Evolutionary conservation across 2,329 filamentous ascomycete genomes (phyloP).

Genomic region (Grosmannia penicillata): DNA sequence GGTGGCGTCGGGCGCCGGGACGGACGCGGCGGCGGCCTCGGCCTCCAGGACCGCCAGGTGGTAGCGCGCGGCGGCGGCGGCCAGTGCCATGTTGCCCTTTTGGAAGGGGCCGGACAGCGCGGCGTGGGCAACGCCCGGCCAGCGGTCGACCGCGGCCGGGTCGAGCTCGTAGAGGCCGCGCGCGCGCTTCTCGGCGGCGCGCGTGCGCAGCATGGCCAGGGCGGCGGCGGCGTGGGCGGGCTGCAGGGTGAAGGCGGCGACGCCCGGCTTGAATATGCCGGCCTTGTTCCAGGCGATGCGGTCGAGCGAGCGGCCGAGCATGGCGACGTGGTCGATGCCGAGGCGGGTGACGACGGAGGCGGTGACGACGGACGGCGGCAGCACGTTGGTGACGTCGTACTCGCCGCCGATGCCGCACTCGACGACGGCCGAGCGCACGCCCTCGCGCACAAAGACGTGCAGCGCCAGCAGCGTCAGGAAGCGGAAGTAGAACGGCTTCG

Average conservation of each 20-base stretch:
- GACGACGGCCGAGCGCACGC: constrained; percentile 64
- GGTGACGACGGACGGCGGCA: constrained; percentile 23
- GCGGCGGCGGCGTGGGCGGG: constrained; percentile 24
- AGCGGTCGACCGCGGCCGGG: constrained; percentile 27
- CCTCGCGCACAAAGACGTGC: constrained; percentile 64
- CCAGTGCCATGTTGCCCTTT: constrained; percentile 40
- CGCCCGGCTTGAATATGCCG: constrained; percentile 50
- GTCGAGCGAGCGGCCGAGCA: constrained; percentile 46
- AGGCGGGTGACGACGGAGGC: constrained; percentile 30
- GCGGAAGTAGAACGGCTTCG: constrained; percentile 84
- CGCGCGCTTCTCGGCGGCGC: constrained; percentile 37
- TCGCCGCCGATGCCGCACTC: constrained; percentile 84
- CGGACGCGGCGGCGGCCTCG: constrained; percentile 4
- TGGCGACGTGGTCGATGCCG: constrained; percentile 52
- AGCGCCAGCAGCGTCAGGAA: constrained; percentile 82
- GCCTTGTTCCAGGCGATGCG: constrained; percentile 64
- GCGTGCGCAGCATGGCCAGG: constrained; percentile 37
- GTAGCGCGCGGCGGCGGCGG: constrained; percentile 12
- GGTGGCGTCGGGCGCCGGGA: constrained; percentile 11
- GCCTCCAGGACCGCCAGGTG: constrained; percentile 8
- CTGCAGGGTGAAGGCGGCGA: constrained; percentile 40
- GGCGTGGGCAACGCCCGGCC: constrained; percentile 36
- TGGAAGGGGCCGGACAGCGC: constrained; percentile 28
- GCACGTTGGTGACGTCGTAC: constrained; percentile 59
- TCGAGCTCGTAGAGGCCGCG: constrained; percentile 29